A percentile compares a stretch with the other conserved stretches of the same genome.
These are phyloP conservation scores for Cryptococcus sp. DNA, from an alignment of 1,284 basidiomycete genomes.

Conservation along the genomic window DNA sequence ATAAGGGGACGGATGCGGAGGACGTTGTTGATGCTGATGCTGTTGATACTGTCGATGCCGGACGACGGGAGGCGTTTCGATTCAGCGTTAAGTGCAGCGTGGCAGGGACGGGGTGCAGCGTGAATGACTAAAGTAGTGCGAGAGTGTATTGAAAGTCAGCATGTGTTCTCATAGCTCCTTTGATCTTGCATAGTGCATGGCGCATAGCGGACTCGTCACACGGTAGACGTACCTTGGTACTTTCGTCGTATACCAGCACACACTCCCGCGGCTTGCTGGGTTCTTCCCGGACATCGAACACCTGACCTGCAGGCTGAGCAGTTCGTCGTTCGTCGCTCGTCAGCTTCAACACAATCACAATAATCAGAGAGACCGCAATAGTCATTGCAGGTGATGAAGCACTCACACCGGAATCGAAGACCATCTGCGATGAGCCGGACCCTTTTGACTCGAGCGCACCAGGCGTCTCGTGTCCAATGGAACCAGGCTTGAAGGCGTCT, in stretches of 20 bases:
- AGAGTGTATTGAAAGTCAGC: conserved; percentile 2
- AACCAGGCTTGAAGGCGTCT: conserved; percentile 50
- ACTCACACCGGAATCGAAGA: conserved; percentile 23
- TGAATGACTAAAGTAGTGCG: conserved; percentile 25
- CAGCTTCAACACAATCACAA: neutral
- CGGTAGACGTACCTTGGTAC: conserved; percentile 33
- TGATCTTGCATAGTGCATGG: neutral
- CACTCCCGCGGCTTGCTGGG: conserved; percentile 42
- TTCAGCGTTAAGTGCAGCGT: conserved; percentile 42
- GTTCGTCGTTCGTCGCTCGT: neutral
- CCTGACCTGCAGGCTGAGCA: conserved; percentile 33
- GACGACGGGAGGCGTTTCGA: conserved; percentile 22
- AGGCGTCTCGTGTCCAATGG: conserved; percentile 30
- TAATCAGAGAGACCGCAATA: conserved; percentile 5
- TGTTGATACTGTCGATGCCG: conserved; percentile 7
- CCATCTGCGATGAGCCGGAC: conserved; percentile 8
- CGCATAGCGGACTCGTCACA: too few relatives aligned
- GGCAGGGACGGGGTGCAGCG: conserved; percentile 33
- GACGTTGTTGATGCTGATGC: conserved; percentile 8
- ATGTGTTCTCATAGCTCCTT: neutral
- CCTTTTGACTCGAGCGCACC: conserved; percentile 22
- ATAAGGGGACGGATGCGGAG: conserved; percentile 12
- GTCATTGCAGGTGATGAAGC: conserved; percentile 5
- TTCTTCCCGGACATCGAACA: conserved; percentile 46
- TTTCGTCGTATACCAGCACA: conserved; percentile 43